Percentiles rank a stretch among this genome's conserved stretches.
Evolutionary conservation across 2,329 filamentous ascomycete species (phyloP).

Genomic region (Aspergillus glaucus): DNA sequence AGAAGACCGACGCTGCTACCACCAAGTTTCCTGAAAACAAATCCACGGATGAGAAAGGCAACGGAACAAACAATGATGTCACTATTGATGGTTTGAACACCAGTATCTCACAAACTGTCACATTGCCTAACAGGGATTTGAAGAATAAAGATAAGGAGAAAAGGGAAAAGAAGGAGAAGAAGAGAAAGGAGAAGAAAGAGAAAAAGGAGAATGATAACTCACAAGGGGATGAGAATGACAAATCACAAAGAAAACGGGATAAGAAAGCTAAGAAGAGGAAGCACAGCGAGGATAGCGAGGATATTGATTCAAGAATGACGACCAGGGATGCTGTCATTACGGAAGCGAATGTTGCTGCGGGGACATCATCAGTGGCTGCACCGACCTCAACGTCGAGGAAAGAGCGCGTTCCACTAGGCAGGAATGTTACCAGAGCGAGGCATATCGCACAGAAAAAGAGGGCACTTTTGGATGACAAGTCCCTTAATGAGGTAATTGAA

Average conservation of each 20-base stretch:
- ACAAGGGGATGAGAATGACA: slow-evolving; percentile 13
- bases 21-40: slow-evolving; percentile 37
- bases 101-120: slow-evolving; percentile 10
- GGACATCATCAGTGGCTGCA: slow-evolving; percentile 33
- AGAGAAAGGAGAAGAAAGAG: slow-evolving; percentile 20
- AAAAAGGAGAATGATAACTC: slow-evolving; percentile 16
- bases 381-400: slow-evolving; percentile 44
- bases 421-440: slow-evolving; percentile 69
- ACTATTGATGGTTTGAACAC: slow-evolving; percentile 1
- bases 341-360: slow-evolving; percentile 13
- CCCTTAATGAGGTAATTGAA: slow-evolving; percentile 70
- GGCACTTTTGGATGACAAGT: slow-evolving; percentile 72
- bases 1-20: slow-evolving; percentile 42
- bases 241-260: slow-evolving; percentile 23
- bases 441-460: slow-evolving; percentile 85
- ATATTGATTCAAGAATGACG: slow-evolving; percentile 17
- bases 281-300: slow-evolving; percentile 21
- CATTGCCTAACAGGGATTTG: slow-evolving; percentile 9
- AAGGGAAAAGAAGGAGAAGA: slow-evolving; percentile 28
- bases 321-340: slow-evolving; percentile 1
- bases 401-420: slow-evolving; percentile 46
- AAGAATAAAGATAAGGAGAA: slow-evolving; percentile 17
- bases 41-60: slow-evolving; percentile 4
- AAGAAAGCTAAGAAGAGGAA: slow-evolving; percentile 32
- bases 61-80: slow-evolving; percentile 5